Evolutionary conservation across 495 filamentous ascomycete species (phyloP), one percentile per base, ranked within the genome.

Genomic region (Trichoderma orchidacearum): DNA sequence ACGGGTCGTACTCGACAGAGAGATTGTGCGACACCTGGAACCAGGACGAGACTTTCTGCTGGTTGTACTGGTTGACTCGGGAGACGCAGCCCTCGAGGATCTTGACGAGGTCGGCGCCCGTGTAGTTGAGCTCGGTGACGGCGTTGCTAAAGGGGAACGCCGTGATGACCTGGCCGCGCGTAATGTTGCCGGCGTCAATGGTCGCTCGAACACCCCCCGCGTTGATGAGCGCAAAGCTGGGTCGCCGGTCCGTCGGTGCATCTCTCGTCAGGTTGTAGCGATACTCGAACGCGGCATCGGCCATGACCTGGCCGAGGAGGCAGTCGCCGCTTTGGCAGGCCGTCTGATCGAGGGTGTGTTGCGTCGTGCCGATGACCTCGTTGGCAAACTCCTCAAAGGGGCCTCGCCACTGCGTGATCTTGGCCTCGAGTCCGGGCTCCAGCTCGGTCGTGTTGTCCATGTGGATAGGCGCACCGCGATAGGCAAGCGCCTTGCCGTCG

Each of bases 131-230:
- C 56, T 77, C 74, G 6, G 79, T 78, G 3, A 82, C 68, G 17
- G 77, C 66, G 61, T 82, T 82, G 52, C 73, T 70, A 58, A 83
- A 83, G 9, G 79, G 80, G 58, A 81, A 83, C 1, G 76, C 68
- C 0, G 76, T 80, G 8, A 81, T 63, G 0, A 82, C 73, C 45
- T 80, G 71, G 15, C 79, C 78, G 6, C 76, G 68, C 3, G 77
- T 83, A 57, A 82, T 75, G 21, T 64, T 56, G 27, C 79, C 72
- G 1, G 56, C 62, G 45, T 79, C 77, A 53, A 83, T 82, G 17
- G 73, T 74, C 0, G 79, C 76, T 6, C 79, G 76, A 54, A 82
- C 72, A 4, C 80, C 80, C 23, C 80, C 80, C 3, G 72, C 72
- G 63, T 82, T 82, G 56, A 76, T 70, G 45, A 83, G 56, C 0